Conservation (phyloP, 805 yeast species). For the Barnettozyma siamensis region DNA sequence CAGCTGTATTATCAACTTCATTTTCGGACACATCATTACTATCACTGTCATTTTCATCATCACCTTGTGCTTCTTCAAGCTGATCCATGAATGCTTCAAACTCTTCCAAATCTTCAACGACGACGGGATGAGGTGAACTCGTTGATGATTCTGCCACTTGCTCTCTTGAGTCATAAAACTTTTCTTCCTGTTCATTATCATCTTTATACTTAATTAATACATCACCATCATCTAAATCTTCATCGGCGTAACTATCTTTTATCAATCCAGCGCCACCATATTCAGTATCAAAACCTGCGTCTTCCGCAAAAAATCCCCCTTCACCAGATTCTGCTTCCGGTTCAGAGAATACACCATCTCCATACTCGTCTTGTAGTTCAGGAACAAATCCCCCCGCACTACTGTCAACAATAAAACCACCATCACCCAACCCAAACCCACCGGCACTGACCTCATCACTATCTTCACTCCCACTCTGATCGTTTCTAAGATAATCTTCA, state of each 20-base stretch:
- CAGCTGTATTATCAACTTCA: not conserved
- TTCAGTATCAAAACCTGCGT: too few relatives aligned
- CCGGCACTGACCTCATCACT: conserved; percentile 1
- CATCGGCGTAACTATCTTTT: not conserved
- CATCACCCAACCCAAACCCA: not conserved
- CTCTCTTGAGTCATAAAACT: too few relatives aligned
- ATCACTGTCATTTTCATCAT: conserved; percentile 7
- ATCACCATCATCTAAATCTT: not conserved
- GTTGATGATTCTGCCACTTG: too few relatives aligned
- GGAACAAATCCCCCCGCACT: conserved; percentile 10
- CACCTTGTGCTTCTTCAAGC: conserved; percentile 8
- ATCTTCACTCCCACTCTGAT: conserved; percentile 13
- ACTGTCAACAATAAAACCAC: conserved; percentile 10
- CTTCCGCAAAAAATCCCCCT: too few relatives aligned
- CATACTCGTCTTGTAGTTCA: conserved; percentile 4
- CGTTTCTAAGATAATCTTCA: conserved; percentile 18
- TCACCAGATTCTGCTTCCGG: too few relatives aligned
- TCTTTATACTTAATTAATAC: too few relatives aligned
- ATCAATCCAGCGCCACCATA: too few relatives aligned
- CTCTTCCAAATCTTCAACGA: conserved; percentile 16
- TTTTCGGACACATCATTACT: too few relatives aligned
- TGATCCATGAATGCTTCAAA: conserved; percentile 22
- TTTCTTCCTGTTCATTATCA: too few relatives aligned
- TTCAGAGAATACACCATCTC: not conserved
- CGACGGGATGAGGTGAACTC: conserved; percentile 3